Evolutionary conservation across 78 protist species (phyloP), one percentile per base, ranked within the genome.

Genomic region (Dictyostelium capitatum): DNA sequence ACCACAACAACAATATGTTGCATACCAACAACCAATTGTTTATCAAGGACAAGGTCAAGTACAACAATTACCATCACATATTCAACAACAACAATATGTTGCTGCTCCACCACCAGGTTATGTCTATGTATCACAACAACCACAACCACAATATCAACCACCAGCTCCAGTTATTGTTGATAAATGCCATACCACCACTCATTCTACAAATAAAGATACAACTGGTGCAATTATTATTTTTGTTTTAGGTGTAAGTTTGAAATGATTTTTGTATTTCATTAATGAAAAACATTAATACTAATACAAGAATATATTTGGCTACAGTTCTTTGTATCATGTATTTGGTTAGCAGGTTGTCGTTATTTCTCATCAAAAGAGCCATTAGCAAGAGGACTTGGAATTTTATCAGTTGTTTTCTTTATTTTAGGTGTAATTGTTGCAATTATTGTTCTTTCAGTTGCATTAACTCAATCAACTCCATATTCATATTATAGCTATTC

Each of bases 191-290:
- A 17, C 78, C 15, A 4, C 4, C 19, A n/a, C 47, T 43, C 30
- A 43, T 32, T 47, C 28, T n/a, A 46, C 79, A 4, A 19, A 23
- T 73, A 73, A 47, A 73, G 79, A 73, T 47, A 43, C 57, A 3
- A 73, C 79, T n/a, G 79, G 79, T 73, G 79, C 79, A 15, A n/a
- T 73, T 10, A 73, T 73, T 6, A 73, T 73, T 47, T 73, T 73
- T 2, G 23, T 73, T 47, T 73, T 37, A 23, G 79, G 79, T 46
- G 75, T 67, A 67, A 32, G 75, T 62, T 25, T 62, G 1, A 37
- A 37, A 37, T 3, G 43, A n/a, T n/a, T n/a, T n/a, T n/a, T 37
- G 43, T 37, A 37, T 25, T 25, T 62, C 12, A 3, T 11, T 25
- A 25, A 62, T 28, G 37, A 67, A 67, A 67, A 67, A 15, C 15